phyloP scores from a whole-genome alignment of 495 filamentous ascomycete genomes.

The Aspergillus coremiiformis region DNA sequence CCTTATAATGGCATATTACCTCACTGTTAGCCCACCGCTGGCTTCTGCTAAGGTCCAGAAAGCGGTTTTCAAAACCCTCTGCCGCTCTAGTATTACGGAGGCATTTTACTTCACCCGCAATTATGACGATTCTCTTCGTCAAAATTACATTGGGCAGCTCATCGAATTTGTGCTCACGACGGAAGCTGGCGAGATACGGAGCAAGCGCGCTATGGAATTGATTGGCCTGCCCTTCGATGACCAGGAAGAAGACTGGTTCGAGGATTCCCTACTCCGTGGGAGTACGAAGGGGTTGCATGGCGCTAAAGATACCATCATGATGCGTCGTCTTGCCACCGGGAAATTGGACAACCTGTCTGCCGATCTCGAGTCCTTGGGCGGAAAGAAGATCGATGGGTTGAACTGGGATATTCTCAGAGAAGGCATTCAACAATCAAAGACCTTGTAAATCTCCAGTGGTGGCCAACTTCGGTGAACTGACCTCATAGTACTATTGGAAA shows the following conservation, averaged over 20 bases:
- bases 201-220: constrained; percentile 56
- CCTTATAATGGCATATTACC: constrained; percentile 68
- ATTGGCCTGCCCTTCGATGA: constrained; percentile 60
- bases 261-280: constrained; percentile 52
- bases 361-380: constrained; percentile 35
- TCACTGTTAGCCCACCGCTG: constrained; percentile 60
- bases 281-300: constrained; percentile 53
- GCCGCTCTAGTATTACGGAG: constrained; percentile 58
- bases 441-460: constrained; percentile 12
- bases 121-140: constrained; percentile 52
- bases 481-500: not conserved
- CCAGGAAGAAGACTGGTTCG: constrained; percentile 67
- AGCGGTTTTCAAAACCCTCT: constrained; percentile 59
- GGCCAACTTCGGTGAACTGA: constrained; percentile 3
- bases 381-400: constrained; percentile 44
- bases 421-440: constrained; percentile 29
- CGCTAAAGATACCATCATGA: constrained; percentile 60
- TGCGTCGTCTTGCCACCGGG: constrained; percentile 57
- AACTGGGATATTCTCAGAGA: constrained; percentile 46
- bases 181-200: constrained; percentile 36
- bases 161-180: constrained; percentile 53
- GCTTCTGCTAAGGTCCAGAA: constrained; percentile 49
- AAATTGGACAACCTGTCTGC: constrained; percentile 29
- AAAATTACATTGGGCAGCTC: constrained; percentile 57
- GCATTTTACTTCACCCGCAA: constrained; percentile 66